Percentiles rank a stretch among this genome's conserved stretches.
Conservation (phyloP, 2,329 filamentous ascomycete genomes). For the Penicillium oxalicum region DNA sequence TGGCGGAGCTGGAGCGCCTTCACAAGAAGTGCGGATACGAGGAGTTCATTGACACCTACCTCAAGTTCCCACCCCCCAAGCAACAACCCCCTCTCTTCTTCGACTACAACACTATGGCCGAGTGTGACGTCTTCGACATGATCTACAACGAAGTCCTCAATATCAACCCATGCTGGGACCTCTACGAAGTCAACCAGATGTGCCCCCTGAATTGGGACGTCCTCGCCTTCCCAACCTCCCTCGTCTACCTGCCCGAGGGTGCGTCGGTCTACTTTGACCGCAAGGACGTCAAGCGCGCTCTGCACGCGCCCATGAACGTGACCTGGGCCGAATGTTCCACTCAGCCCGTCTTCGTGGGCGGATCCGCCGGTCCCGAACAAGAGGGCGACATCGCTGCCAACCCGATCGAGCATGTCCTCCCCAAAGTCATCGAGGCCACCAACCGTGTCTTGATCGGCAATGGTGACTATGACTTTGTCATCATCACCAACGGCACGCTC, state of each 20-base stretch:
- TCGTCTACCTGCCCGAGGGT: constrained; percentile 56
- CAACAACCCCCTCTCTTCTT: constrained; percentile 55
- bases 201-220: constrained; percentile 67
- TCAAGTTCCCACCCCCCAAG: constrained; percentile 47
- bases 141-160: constrained; percentile 50
- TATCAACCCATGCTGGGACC: constrained; percentile 72
- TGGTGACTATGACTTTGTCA: constrained; percentile 65
- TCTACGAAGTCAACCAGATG: constrained; percentile 66
- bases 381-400: constrained; percentile 44
- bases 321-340: constrained; percentile 33
- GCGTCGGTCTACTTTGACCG: constrained; percentile 65
- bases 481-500: constrained; percentile 65
- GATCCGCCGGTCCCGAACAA: constrained; percentile 31
- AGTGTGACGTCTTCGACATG: constrained; percentile 55
- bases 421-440: constrained; percentile 46
- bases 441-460: constrained; percentile 70
- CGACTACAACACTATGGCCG: constrained; percentile 38
- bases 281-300: constrained; percentile 60
- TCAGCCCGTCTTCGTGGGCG: constrained; percentile 42
- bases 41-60: constrained; percentile 43
- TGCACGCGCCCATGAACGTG: constrained; percentile 51
- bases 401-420: constrained; percentile 47
- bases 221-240: constrained; percentile 54
- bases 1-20: constrained; percentile 34
- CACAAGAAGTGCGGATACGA: constrained; percentile 45